Percentiles rank a stretch among this genome's conserved stretches.
These are phyloP conservation scores for Emiliania huxleyi DNA, from an alignment of 78 protist species.

Conservation along the genomic window DNA sequence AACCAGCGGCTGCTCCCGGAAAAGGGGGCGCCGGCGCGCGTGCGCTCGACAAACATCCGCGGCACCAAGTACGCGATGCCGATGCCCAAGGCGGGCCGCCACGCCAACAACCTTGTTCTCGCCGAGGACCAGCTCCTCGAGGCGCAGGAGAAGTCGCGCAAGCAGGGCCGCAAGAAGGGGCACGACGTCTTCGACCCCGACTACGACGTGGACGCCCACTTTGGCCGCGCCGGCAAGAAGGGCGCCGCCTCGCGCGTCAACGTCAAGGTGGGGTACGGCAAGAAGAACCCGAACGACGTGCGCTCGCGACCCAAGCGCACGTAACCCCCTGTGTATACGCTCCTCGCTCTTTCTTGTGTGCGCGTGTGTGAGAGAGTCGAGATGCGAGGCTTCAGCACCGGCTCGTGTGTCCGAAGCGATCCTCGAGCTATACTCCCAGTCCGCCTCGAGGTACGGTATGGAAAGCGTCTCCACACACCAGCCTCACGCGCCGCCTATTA, in stretches of 20 bases:
- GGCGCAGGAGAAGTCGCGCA: not conserved
- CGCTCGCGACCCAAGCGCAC: slow-evolving; percentile 19
- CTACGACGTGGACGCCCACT: slow-evolving; percentile 3
- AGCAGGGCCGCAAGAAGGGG: not conserved
- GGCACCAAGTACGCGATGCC: not conserved
- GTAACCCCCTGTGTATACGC: no score
- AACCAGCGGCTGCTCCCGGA: not conserved
- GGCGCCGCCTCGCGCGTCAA: not conserved
- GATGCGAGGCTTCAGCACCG: no score
- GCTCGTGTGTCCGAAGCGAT: no score
- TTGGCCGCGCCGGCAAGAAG: slow-evolving; percentile 19
- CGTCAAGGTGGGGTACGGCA: not conserved
- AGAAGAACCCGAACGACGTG: not conserved
- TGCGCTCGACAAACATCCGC: not conserved
- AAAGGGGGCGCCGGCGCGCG: not conserved
- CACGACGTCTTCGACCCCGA: not conserved
- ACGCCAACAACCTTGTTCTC: not conserved
- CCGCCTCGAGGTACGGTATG: no score
- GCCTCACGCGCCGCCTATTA: no score
- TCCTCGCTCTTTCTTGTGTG: no score
- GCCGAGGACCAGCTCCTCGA: not conserved
- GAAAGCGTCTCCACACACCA: no score
- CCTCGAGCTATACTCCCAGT: no score
- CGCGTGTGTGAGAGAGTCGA: no score
- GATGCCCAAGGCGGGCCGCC: not conserved